A percentile compares a stretch with the other conserved stretches of the same genome.
These are phyloP conservation scores for Penicillium salamii DNA, from an alignment of 495 filamentous ascomycete genomes.

Conservation along the genomic window DNA sequence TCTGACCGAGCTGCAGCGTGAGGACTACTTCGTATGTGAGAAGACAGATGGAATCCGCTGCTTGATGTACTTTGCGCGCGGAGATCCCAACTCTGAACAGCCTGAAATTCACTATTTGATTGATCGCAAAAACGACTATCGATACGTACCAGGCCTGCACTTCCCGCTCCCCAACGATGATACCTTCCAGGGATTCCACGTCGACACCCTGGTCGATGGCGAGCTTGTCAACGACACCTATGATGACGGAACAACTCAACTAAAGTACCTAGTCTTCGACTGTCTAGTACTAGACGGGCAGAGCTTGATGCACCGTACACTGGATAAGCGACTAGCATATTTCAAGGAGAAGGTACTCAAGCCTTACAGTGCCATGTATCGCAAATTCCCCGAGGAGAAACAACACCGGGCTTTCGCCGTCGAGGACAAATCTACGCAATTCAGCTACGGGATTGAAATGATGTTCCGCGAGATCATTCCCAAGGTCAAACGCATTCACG, in stretches of 20 bases:
- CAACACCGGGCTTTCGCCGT: conserved; percentile 72
- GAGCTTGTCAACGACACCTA: conserved; percentile 82
- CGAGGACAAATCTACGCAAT: conserved; percentile 81
- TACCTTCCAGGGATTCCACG: conserved; percentile 62
- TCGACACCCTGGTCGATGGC: conserved; percentile 81
- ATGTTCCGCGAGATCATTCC: conserved; percentile 88
- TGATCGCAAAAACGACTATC: conserved; percentile 96
- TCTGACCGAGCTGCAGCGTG: conserved; percentile 67
- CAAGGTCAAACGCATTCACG: conserved; percentile 67
- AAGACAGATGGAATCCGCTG: conserved; percentile 97
- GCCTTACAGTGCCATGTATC: conserved; percentile 72
- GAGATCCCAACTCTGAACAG: conserved; percentile 43
- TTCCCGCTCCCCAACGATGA: conserved; percentile 69
- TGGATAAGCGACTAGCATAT: conserved; percentile 87
- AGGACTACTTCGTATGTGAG: conserved; percentile 96
- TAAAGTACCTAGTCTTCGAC: conserved; percentile 90
- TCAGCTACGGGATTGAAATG: conserved; percentile 82
- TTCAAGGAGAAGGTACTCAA: conserved; percentile 75
- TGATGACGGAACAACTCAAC: conserved; percentile 57
- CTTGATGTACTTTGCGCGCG: conserved; percentile 77
- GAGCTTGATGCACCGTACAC: conserved; percentile 67
- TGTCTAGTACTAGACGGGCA: conserved; percentile 80
- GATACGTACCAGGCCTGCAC: conserved; percentile 72
- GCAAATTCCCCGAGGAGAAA: conserved; percentile 66
- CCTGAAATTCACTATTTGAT: conserved; percentile 76